A percentile compares a stretch with the other conserved stretches of the same genome.
Conservation (phyloP, 441 rosid genomes). For the Pelargonium fulgidum region DNA sequence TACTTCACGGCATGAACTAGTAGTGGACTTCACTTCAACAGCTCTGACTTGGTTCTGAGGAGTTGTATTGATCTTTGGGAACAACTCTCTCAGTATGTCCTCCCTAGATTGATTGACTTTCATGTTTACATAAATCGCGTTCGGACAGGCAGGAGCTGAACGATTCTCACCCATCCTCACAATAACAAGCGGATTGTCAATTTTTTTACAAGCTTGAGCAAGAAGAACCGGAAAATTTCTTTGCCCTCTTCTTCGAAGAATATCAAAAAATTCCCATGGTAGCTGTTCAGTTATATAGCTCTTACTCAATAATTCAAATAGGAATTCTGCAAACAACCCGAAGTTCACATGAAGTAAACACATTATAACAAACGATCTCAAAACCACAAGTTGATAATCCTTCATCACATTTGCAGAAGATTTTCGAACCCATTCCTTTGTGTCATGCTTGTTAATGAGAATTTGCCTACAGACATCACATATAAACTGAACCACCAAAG, state of each 20-base stretch:
- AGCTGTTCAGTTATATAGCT: slow-evolving; percentile 20
- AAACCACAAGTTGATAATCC: slow-evolving; percentile 23
- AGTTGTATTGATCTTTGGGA: slow-evolving; percentile 18
- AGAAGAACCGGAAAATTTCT: background rate
- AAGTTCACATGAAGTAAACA: slow-evolving; percentile 36
- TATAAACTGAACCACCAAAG: slow-evolving; percentile 8
- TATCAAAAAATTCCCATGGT: slow-evolving; percentile 25
- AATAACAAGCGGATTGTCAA: slow-evolving; percentile 24
- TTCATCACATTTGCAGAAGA: slow-evolving; percentile 10
- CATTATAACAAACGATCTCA: slow-evolving; percentile 31
- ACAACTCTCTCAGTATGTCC: slow-evolving; percentile 22
- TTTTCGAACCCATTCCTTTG: slow-evolving; percentile 31
- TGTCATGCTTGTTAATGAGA: slow-evolving; percentile 18
- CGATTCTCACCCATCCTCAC: slow-evolving; percentile 7
- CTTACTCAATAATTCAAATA: slow-evolving; percentile 19
- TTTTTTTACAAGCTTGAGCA: slow-evolving; percentile 30
- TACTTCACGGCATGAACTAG: slow-evolving; percentile 6
- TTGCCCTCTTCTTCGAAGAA: slow-evolving; percentile 15
- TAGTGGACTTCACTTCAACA: background rate
- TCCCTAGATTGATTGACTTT: slow-evolving; percentile 21
- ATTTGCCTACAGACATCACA: slow-evolving; percentile 4
- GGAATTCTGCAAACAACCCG: slow-evolving; percentile 9
- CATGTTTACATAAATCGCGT: slow-evolving; percentile 35
- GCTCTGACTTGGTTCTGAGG: background rate
- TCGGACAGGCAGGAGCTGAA: slow-evolving; percentile 2